Evolutionary conservation across 2,329 filamentous ascomycete genomes (phyloP).

Genomic region (Trichoderma cornu-damae): DNA sequence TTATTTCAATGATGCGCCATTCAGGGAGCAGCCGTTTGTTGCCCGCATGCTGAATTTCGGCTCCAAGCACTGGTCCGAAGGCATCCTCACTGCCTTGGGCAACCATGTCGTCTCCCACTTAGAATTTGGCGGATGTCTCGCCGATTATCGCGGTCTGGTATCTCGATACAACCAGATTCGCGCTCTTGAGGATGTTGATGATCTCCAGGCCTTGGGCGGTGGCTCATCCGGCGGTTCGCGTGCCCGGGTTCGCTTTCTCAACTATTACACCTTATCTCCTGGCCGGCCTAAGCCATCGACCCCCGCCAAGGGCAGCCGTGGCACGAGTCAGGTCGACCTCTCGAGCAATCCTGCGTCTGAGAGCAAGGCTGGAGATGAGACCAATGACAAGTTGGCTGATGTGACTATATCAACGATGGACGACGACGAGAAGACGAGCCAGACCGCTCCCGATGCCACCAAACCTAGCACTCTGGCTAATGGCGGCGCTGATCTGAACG

Average conservation of each 20-base stretch:
- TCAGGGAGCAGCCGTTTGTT: constrained; percentile 65
- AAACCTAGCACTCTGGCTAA: not conserved
- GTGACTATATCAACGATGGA: not conserved
- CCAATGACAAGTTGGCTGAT: not conserved
- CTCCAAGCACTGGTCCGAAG: constrained; percentile 69
- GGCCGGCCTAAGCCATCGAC: constrained; percentile 55
- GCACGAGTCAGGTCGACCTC: constrained; percentile 10
- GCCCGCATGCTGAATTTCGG: constrained; percentile 68
- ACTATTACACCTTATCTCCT: constrained; percentile 85
- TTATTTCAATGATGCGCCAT: constrained; percentile 67
- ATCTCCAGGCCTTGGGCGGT: constrained; percentile 35
- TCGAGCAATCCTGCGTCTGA: not conserved
- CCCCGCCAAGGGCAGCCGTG: constrained; percentile 8
- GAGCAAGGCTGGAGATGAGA: not conserved
- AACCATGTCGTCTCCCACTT: constrained; percentile 73
- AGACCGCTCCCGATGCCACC: no score
- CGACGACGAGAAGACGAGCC: not conserved
- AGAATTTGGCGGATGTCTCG: constrained; percentile 76
- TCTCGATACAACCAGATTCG: constrained; percentile 64
- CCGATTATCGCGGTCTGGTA: constrained; percentile 67
- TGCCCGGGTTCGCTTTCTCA: constrained; percentile 68
- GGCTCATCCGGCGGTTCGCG: constrained; percentile 26
- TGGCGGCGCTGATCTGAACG: not conserved
- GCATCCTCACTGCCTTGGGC: constrained; percentile 63
- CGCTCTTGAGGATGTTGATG: constrained; percentile 65